Conservation (phyloP, 352 stramenopile genomes). For the Phytopythium oedochilum region DNA sequence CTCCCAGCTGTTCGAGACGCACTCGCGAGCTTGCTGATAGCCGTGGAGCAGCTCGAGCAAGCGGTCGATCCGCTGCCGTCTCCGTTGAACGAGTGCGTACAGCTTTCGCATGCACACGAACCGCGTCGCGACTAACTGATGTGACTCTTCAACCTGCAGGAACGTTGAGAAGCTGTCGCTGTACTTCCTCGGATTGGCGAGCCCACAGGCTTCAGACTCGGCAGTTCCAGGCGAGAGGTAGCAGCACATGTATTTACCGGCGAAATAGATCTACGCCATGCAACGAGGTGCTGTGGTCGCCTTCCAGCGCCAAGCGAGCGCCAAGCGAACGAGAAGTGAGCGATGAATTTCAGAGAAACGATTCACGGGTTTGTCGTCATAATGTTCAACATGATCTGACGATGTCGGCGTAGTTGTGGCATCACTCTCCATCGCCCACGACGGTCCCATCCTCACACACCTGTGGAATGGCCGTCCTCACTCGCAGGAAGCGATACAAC, state of each 20-base stretch:
- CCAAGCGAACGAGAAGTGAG: not conserved
- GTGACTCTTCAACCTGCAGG: no score
- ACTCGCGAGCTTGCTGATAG: conserved; percentile 13
- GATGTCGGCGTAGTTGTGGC: conserved; percentile 20
- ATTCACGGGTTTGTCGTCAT: conserved; percentile 15
- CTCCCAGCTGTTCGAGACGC: conserved; percentile 12
- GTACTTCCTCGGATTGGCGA: not conserved
- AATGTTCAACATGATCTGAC: conserved; percentile 29
- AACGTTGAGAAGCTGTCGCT: not conserved
- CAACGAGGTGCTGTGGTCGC: not conserved
- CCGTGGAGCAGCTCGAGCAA: conserved; percentile 19
- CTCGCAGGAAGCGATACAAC: no score
- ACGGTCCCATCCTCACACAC: no score
- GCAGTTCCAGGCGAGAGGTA: no score
- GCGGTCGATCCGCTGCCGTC: conserved; percentile 13
- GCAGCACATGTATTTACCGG: not conserved
- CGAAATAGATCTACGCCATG: not conserved
- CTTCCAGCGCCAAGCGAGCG: not conserved
- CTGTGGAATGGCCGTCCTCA: not conserved
- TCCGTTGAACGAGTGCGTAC: conserved; percentile 15
- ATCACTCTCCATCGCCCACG: conserved; percentile 2
- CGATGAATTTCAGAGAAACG: conserved; percentile 1
- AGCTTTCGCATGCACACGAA: not conserved
- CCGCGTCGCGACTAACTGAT: not conserved
- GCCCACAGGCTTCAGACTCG: no score